A percentile compares a stretch with the other conserved stretches of the same genome.
These are phyloP conservation scores for Solanum appendiculatum DNA, from an alignment of 257 asterid genomes.

Conservation along the genomic window DNA sequence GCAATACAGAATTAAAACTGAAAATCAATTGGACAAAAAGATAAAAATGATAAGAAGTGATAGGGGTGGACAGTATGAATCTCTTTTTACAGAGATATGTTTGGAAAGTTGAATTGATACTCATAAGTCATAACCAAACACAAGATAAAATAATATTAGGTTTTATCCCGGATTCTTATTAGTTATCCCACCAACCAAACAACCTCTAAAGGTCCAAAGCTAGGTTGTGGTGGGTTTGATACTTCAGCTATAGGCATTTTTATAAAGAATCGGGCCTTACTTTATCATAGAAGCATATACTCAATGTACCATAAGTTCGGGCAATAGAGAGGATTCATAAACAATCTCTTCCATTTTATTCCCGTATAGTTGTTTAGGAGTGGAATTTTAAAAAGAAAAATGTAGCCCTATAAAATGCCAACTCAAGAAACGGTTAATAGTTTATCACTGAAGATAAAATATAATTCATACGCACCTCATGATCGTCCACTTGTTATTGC, in stretches of 20 bases:
- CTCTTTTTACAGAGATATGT: too few species aligned
- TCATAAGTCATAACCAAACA: background rate
- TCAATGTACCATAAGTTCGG: background rate
- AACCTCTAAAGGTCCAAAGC: background rate
- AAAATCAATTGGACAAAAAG: too few species aligned
- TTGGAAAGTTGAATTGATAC: too few species aligned
- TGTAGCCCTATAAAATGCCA: background rate
- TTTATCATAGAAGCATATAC: background rate
- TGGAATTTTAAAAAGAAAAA: background rate
- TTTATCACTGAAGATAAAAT: background rate
- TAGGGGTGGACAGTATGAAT: too few species aligned
- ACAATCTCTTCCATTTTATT: background rate
- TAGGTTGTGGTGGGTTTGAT: background rate
- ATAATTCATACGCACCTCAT: slow-evolving; percentile 49
- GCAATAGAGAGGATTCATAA: background rate
- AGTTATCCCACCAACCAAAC: background rate
- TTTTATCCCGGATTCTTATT: background rate
- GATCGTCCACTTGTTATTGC: slow-evolving; percentile 25
- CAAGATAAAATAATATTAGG: background rate
- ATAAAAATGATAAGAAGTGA: too few species aligned
- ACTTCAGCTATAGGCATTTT: background rate
- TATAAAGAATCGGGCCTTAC: background rate
- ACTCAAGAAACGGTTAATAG: background rate
- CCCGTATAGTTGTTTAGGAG: background rate
- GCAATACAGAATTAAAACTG: too few species aligned